These are phyloP conservation scores for Tagetes erecta DNA, from an alignment of 129 eudicot species.

Conservation along the genomic window DNA sequence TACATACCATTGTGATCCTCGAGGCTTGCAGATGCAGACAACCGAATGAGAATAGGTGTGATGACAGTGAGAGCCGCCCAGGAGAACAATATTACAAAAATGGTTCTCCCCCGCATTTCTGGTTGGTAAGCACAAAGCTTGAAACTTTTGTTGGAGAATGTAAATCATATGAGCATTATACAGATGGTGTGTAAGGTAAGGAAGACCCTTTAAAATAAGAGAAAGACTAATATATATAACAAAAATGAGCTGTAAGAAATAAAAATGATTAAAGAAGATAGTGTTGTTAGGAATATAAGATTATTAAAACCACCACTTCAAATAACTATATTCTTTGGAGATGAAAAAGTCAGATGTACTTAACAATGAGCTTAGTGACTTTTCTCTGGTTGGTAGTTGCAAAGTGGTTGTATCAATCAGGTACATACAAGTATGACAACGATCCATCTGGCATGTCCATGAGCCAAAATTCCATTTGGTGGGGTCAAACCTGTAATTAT, in stretches of 20 bases:
- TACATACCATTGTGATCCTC: constrained; percentile 40
- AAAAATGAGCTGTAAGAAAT: constrained; percentile 46
- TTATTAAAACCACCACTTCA: constrained; percentile 33
- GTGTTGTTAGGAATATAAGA: constrained; percentile 26
- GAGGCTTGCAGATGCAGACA: constrained; percentile 59
- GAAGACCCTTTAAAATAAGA: constrained; percentile 24
- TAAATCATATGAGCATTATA: constrained; percentile 30
- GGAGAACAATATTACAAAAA: constrained; percentile 52
- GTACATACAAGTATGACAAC: constrained; percentile 32
- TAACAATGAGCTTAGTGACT: constrained; percentile 30
- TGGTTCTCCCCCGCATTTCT: constrained; percentile 58
- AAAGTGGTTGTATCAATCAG: constrained; percentile 65
- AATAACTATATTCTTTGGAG: constrained; percentile 19
- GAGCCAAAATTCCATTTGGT: constrained; percentile 28
- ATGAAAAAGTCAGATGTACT: constrained; percentile 22
- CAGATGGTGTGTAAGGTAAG: constrained; percentile 34
- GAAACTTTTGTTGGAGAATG: constrained; percentile 18
- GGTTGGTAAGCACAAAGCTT: constrained; percentile 12
- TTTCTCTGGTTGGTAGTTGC: constrained; percentile 45
- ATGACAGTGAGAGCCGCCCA: constrained; percentile 71
- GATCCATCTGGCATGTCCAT: constrained; percentile 39
- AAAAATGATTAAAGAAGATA: constrained; percentile 30
- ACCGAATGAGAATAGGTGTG: constrained; percentile 64
- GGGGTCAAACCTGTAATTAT: constrained; percentile 32
- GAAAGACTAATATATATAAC: constrained; percentile 12